Conservation (phyloP, 169 alveolate genomes). For the Cryptosporidium ryanae region DNA sequence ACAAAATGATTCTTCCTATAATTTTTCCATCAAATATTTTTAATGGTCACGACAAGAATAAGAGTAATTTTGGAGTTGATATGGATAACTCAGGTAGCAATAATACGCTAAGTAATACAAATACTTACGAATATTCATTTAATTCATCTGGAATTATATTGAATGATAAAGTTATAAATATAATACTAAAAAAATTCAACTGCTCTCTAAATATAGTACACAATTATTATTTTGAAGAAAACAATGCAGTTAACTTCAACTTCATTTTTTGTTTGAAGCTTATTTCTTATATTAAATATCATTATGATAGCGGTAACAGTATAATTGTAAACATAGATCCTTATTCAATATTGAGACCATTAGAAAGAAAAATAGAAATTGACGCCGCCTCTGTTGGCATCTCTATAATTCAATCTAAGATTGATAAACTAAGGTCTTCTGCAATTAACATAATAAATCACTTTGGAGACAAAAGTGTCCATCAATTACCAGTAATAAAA, state of each 20-base stretch:
- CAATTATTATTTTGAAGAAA: slow-evolving; percentile 43
- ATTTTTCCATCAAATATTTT: slow-evolving; percentile 19
- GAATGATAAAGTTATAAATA: slow-evolving; percentile 9
- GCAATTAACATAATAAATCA: slow-evolving; percentile 31
- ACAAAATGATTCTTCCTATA: slow-evolving; percentile 61
- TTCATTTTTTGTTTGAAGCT: slow-evolving; percentile 58
- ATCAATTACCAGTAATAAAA: slow-evolving; percentile 59
- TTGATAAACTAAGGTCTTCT: slow-evolving; percentile 67
- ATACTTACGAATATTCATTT: not conserved
- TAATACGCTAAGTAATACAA: not conserved
- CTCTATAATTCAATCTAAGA: slow-evolving; percentile 51
- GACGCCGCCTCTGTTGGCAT: slow-evolving; percentile 74
- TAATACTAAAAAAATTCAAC: slow-evolving; percentile 20
- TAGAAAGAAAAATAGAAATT: slow-evolving; percentile 33
- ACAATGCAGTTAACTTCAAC: slow-evolving; percentile 12
- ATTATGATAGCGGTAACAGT: not conserved
- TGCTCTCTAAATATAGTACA: slow-evolving; percentile 29
- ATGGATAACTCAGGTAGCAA: not conserved
- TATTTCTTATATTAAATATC: slow-evolving; percentile 23
- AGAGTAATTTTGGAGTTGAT: not conserved
- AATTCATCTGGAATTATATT: slow-evolving; percentile 9
- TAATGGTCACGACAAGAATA: not conserved
- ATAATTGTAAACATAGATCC: slow-evolving; percentile 33
- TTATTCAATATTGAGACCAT: slow-evolving; percentile 26
- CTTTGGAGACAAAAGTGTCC: slow-evolving; percentile 47